Percentiles rank a stretch among this genome's conserved stretches.
Conservation (phyloP, 352 stramenopile genomes). For the Aphanomyces invadans region DNA sequence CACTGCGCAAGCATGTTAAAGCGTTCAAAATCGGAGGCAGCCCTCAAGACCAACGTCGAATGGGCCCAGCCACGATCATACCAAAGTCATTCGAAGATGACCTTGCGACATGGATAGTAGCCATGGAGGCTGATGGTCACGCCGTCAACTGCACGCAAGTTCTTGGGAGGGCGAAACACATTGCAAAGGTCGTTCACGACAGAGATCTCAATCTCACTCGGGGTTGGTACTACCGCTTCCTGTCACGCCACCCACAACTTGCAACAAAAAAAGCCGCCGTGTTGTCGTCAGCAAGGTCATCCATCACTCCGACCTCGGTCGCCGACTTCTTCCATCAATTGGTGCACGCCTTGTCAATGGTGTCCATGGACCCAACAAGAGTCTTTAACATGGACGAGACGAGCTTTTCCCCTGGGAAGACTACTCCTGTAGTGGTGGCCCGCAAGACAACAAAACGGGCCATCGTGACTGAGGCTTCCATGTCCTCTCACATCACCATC, state of each 20-base stretch:
- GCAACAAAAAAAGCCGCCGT: not conserved
- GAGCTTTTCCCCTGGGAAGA: not conserved
- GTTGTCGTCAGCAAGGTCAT: not conserved
- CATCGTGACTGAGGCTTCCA: not conserved
- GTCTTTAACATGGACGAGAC: constrained; percentile 10
- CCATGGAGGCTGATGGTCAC: not conserved
- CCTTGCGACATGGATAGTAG: not conserved
- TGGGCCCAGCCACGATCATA: not conserved
- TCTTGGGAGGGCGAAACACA: not conserved
- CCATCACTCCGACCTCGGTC: not conserved
- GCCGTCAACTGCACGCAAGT: not conserved
- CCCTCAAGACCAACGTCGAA: not conserved
- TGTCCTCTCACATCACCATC: not conserved
- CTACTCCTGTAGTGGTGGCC: not conserved
- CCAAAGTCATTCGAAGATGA: not conserved
- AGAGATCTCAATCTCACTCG: not conserved
- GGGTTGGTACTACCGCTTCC: not conserved
- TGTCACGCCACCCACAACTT: not conserved
- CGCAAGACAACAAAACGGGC: not conserved
- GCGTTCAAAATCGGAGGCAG: not conserved
- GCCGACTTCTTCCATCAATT: not conserved
- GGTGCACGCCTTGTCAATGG: not conserved
- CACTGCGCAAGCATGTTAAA: not conserved
- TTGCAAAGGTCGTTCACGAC: not conserved
- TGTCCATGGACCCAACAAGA: not conserved